Percentiles rank a stretch among this genome's conserved stretches.
Conservation (phyloP, 352 stramenopile genomes). For the Phytophthora sojae region DNA sequence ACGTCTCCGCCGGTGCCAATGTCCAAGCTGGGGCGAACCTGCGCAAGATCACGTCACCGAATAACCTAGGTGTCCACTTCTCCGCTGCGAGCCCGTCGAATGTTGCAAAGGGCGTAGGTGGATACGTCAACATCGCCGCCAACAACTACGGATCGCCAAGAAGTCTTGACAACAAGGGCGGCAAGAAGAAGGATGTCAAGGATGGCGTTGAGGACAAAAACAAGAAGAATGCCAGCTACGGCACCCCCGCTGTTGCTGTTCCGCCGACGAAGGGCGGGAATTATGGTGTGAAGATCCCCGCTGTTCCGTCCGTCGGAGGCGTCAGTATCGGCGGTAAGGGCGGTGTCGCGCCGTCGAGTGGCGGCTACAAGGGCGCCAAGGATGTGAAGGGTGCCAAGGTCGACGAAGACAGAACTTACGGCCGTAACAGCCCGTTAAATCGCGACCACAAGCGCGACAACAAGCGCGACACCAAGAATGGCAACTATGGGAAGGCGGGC, state of each 20-base stretch:
- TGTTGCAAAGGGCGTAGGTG: constrained; percentile 10
- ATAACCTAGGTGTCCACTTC: constrained; percentile 42
- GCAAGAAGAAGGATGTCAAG: constrained; percentile 16
- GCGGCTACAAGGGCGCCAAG: neutral
- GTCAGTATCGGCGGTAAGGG: too few species aligned
- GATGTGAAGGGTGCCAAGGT: neutral
- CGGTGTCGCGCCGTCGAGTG: neutral
- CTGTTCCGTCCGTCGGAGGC: too few species aligned
- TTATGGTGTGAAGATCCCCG: neutral
- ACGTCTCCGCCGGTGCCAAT: constrained; percentile 43
- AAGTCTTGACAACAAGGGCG: neutral
- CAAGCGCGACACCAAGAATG: neutral
- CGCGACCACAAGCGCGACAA: neutral
- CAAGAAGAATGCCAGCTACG: neutral
- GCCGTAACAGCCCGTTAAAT: neutral
- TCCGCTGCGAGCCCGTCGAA: constrained; percentile 45
- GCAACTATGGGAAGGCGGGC: neutral
- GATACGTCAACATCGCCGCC: constrained; percentile 6
- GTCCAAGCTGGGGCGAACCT: constrained; percentile 29
- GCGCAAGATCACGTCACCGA: constrained; percentile 51
- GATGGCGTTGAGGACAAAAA: neutral
- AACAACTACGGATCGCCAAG: constrained; percentile 12
- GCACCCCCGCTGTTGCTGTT: neutral
- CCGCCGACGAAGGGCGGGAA: neutral
- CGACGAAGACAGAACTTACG: neutral